Percentiles rank a stretch among this genome's conserved stretches.
Evolutionary conservation across 192 early-diverging fungal species (phyloP).

Genomic region (Coemansia sp.): DNA sequence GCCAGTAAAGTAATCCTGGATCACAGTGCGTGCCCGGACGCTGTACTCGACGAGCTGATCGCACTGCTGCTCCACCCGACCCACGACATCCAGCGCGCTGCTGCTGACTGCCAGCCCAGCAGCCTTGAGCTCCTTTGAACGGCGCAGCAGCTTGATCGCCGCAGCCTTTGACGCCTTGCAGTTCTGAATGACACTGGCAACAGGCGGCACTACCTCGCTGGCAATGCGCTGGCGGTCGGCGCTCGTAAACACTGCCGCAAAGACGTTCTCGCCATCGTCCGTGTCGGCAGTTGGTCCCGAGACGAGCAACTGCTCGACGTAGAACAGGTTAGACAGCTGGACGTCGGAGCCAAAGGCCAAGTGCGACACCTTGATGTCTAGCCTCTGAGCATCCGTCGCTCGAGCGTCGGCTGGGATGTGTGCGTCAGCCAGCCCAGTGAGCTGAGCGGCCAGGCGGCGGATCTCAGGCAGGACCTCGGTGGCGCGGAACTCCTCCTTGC

Average conservation of each 20-base stretch:
- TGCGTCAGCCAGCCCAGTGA: slow-evolving; percentile 67
- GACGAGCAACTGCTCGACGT: slow-evolving; percentile 38
- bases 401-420: slow-evolving; percentile 58
- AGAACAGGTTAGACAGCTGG: slow-evolving; percentile 61
- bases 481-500: slow-evolving; percentile 77
- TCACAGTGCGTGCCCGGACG: slow-evolving; percentile 10
- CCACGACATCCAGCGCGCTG: slow-evolving; percentile 12
- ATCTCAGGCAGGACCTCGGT: slow-evolving; percentile 69
- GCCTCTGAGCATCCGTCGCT: slow-evolving; percentile 57
- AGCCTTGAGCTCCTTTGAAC: slow-evolving; percentile 60
- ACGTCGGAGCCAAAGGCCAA: slow-evolving; percentile 73
- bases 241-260: slow-evolving; percentile 1
- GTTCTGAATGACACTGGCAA: slow-evolving; percentile 31
- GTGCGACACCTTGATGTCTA: slow-evolving; percentile 54
- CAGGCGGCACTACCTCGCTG: slow-evolving; percentile 38
- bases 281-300: not conserved
- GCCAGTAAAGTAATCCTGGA: slow-evolving; percentile 20
- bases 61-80: slow-evolving; percentile 12
- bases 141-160: slow-evolving; percentile 69
- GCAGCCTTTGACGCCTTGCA: slow-evolving; percentile 61
- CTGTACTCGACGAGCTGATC: slow-evolving; percentile 22
- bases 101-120: slow-evolving; percentile 8
- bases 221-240: slow-evolving; percentile 25
- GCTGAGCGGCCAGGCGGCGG: slow-evolving; percentile 66
- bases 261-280: not conserved